These are phyloP conservation scores for Umbelopsis sp. DNA, from an alignment of 192 early-diverging fungal species.

Conservation along the genomic window DNA sequence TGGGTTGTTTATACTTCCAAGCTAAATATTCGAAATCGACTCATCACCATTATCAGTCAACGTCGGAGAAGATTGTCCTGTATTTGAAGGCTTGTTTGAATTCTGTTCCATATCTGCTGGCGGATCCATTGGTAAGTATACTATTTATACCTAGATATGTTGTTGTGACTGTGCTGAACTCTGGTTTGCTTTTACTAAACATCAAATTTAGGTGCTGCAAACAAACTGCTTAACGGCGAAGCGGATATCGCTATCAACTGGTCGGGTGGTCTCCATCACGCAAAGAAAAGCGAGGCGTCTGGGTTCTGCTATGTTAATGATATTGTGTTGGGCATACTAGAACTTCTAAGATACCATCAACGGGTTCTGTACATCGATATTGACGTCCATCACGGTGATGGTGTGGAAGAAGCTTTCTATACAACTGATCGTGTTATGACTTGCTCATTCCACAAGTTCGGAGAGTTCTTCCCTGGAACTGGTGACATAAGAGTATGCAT, in stretches of 20 bases:
- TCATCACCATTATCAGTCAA: constrained; percentile 55
- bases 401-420: constrained; percentile 99
- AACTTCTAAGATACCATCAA: constrained; percentile 84
- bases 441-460: constrained; percentile 97
- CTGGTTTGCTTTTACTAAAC: background rate
- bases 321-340: constrained; percentile 86
- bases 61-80: constrained; percentile 92
- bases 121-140: constrained; percentile 77
- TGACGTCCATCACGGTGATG: constrained; percentile 99
- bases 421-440: constrained; percentile 99
- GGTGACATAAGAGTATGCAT: constrained; percentile 82
- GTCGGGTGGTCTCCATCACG: constrained; percentile 89
- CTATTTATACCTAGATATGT: background rate
- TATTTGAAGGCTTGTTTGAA: constrained; percentile 95
- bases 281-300: constrained; percentile 82
- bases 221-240: constrained; percentile 58
- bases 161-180: background rate
- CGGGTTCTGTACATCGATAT: constrained; percentile 98
- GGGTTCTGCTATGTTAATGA: constrained; percentile 98
- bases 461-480: constrained; percentile 98
- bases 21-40: background rate
- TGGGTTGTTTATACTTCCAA: background rate
- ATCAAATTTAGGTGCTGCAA: constrained; percentile 57
- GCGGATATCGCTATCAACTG: constrained; percentile 82
- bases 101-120: constrained; percentile 91